Evolutionary conservation across 2,329 filamentous ascomycete species (phyloP).

Genomic region (Pseudocercospora fijiensis): DNA sequence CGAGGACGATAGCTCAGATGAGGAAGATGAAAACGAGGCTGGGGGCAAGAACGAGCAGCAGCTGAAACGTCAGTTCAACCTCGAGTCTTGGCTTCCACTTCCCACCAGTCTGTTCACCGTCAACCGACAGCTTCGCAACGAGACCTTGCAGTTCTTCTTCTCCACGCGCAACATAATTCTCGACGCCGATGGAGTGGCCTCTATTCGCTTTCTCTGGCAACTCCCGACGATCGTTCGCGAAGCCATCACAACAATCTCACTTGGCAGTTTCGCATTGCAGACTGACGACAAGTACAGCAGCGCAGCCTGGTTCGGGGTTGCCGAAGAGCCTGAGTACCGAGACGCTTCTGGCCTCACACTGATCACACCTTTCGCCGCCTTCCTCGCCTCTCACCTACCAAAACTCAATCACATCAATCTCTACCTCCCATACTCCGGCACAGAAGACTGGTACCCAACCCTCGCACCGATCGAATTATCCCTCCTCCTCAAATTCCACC

Average conservation of each 20-base stretch:
- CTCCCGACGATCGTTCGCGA: background rate
- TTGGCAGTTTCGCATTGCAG: background rate
- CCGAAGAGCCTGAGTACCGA: background rate
- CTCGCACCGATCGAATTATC: background rate
- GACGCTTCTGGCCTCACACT: slow-evolving; percentile 1
- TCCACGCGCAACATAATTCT: slow-evolving; percentile 1
- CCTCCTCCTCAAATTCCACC: slow-evolving; percentile 10
- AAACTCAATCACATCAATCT: background rate
- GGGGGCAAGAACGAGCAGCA: background rate
- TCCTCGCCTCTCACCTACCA: slow-evolving; percentile 4
- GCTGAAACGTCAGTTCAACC: background rate
- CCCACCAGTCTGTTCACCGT: background rate
- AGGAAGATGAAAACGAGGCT: background rate
- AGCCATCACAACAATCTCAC: slow-evolving; percentile 2
- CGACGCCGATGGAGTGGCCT: slow-evolving; percentile 3
- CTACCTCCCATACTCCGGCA: slow-evolving; percentile 7
- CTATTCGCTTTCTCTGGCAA: slow-evolving; percentile 4
- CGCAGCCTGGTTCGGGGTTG: slow-evolving; percentile 6
- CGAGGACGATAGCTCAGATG: background rate
- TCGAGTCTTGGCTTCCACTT: background rate
- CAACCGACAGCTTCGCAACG: background rate
- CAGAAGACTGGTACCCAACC: slow-evolving; percentile 6
- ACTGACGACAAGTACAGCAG: background rate
- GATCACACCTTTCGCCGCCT: slow-evolving; percentile 6
- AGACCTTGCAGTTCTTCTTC: slow-evolving; percentile 7